Base-by-base conservation (phyloP, 1,284 basidiomycete species). In the Papiliotrema flavescens region DNA sequence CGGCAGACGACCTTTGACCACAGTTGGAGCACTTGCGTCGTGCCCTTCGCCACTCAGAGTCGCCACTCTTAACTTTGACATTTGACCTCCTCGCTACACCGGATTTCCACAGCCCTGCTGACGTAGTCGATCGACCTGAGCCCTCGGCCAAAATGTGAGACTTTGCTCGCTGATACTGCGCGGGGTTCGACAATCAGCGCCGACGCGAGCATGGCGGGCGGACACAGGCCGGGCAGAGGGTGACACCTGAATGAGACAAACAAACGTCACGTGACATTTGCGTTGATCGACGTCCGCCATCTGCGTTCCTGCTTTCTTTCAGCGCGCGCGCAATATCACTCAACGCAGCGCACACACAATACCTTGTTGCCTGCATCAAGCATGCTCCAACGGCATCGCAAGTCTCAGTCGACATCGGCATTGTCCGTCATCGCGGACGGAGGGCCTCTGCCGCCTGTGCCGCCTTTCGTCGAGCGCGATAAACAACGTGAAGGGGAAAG, bases 351-450 rank as follows among this genome's bases (percentile, higher is more conserved):
- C 39, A 40, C 39, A 17, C 39, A 5, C 5, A 7, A 17, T 20
- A 5, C 6, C 19, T 26, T 49, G 36, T 49, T 36, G 22, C 28
- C 11, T 5, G 5, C 28, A 6, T 32, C 28, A 32, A 32, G 6
- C 28, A 23, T 23, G 7, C 22, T 26, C 2, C 48, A 49, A 3
- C 15, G 26, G n/a, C 46, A 48, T 28, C 13, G 46, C 15, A 48
- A 48, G 22, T 48, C 46, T n/a, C 46, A 48, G 46, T 36, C 32
- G 9, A 48, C 46, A 3, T 20, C n/a, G 13, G 67, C 66, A 0
- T 44, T 70, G 3, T 46, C 62, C 15, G 48, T 63, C 17, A 59
- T 70, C n/a, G 65, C 60, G 11, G 39, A 51, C 15, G 53, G 51
- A 32, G 47, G 28, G 28, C 28, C 28, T 32, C 11, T 32, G 11